A percentile compares a stretch with the other conserved stretches of the same genome.
Conservation (phyloP, 495 filamentous ascomycete species). For the Neurospora sp. region DNA sequence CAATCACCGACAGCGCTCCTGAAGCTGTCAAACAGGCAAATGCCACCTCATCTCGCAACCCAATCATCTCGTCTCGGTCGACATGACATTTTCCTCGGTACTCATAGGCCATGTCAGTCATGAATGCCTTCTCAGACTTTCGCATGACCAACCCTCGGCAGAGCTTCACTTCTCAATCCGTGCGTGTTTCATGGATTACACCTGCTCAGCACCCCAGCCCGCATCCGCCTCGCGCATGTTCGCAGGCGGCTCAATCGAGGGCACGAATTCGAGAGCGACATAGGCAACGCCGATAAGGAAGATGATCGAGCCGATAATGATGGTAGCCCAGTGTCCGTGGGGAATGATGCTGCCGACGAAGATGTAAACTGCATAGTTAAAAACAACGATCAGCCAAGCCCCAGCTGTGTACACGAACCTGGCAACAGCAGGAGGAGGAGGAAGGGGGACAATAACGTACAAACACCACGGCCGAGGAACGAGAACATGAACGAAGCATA, state of each 20-base stretch:
- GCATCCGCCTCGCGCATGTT: slow-evolving; percentile 93
- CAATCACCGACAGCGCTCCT: neutral
- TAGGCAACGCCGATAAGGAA: slow-evolving; percentile 71
- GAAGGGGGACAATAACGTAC: slow-evolving; percentile 44
- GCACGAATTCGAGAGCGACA: slow-evolving; percentile 80
- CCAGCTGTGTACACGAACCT: neutral
- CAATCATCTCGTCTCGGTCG: neutral
- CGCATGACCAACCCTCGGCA: neutral
- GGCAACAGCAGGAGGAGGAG: neutral
- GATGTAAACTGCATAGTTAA: slow-evolving; percentile 65
- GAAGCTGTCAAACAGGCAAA: neutral
- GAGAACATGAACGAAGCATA: slow-evolving; percentile 98
- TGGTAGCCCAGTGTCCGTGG: slow-evolving; percentile 40
- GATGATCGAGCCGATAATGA: slow-evolving; percentile 61
- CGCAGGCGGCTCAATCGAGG: slow-evolving; percentile 90
- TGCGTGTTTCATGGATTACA: slow-evolving; percentile 38
- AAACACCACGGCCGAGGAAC: slow-evolving; percentile 89
- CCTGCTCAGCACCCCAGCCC: slow-evolving; percentile 85
- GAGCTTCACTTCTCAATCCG: neutral
- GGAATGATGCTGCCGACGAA: slow-evolving; percentile 83
- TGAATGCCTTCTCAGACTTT: neutral
- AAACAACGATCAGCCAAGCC: neutral
- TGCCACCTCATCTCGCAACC: neutral
- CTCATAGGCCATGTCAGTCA: neutral
- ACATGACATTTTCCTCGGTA: neutral